A percentile compares a stretch with the other conserved stretches of the same genome.
Evolutionary conservation across 202 grass and related monocot species (phyloP).

Genomic region (Schoenoplectus tabernaemontani): DNA sequence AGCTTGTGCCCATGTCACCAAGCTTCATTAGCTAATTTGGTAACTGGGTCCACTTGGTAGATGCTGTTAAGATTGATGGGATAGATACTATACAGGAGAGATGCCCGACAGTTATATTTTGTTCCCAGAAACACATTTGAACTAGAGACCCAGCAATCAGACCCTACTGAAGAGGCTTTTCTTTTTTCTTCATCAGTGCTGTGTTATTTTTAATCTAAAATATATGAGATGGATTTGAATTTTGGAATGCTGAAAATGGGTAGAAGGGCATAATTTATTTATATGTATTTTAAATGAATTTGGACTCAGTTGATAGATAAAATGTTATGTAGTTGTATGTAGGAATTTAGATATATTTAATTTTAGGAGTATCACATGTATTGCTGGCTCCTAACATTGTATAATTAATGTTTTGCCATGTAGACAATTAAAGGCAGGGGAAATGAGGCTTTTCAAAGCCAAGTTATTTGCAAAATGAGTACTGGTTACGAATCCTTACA

Average conservation of each 20-base stretch:
- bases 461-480: neutral
- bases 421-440: neutral
- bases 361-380: neutral
- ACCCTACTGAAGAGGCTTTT: neutral
- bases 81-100: conserved; percentile 20
- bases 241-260: neutral
- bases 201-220: neutral
- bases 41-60: neutral
- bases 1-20: neutral
- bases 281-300: neutral
- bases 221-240: neutral
- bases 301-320: conserved; percentile 4
- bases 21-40: neutral
- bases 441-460: neutral
- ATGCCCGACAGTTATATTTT: neutral
- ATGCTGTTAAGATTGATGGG: neutral
- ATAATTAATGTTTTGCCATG: neutral
- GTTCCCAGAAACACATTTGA: neutral
- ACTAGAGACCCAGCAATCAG: neutral
- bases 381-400: neutral
- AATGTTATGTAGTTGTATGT: neutral
- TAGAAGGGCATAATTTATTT: neutral
- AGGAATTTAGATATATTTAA: neutral
- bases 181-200: neutral
- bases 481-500: too few species aligned